Base-by-base conservation (phyloP, 2,329 filamentous ascomycete species). In the Blastomyces gilchristii region DNA sequence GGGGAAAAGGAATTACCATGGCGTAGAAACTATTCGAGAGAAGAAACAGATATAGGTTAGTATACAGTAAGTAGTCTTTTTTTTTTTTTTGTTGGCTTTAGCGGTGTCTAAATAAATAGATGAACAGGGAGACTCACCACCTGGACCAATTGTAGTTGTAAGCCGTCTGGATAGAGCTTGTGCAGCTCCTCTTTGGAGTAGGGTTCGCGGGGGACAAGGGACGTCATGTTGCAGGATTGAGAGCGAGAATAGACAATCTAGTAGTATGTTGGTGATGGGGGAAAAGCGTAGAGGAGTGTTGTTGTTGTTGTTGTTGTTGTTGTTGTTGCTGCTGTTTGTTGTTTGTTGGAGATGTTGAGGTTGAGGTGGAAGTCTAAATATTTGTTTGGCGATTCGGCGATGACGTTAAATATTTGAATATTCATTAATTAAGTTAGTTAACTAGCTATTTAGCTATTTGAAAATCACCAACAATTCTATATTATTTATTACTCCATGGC, bases 141-240 rank as follows among this genome's bases (percentile, higher is more conserved):
- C 78, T 99, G 94, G 59, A 97, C 94, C 65, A 94, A 85, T 73
- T 94, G 89, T 45, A 99, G 85, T 73, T 93, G 83, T 64, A 99
- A 81, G 54, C 83, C 80, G 62, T 85, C 77, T 0, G 94, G 94
- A 78, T 97, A 99, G 64, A 97, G 86, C 70, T 81, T 80, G 53
- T 83, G 80, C 59, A 97, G 84, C 82, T 97, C 92, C 64, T 90
- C 87, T 68, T 86, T 79, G 54, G 87, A 86, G 78, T 97, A 97
- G 0, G 90, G 85, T 63, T 83, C 79, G 63, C 90, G 85, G 58
- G 90, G 90, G 54, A 82, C 77, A 54, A 96, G 82, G 50, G 87
- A 87, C 14, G 92, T 89, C 93, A 97, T 97, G 53, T 62, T 54
- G 22, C 22, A 6, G 34, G 43, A n/a, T 22, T 18, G 16, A 22